Conservation (phyloP, 176 grass and related monocot genomes). For the Cenchrus purpureus region DNA sequence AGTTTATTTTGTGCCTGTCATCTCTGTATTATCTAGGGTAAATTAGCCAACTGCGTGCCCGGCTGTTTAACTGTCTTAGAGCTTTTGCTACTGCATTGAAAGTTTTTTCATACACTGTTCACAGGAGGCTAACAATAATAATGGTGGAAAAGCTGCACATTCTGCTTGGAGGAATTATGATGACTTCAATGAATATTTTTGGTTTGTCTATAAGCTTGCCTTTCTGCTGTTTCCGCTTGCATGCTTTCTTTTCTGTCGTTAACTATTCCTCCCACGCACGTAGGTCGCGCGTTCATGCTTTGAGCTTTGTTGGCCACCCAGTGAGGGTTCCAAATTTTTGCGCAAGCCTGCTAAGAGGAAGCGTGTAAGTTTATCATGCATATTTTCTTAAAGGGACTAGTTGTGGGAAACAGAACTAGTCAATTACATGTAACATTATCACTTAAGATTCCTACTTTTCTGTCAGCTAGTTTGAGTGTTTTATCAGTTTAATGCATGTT, state of each 20-base stretch:
- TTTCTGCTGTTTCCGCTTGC: slow-evolving; percentile 30
- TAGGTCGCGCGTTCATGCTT: slow-evolving; percentile 83
- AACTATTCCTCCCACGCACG: slow-evolving; percentile 28
- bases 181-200: slow-evolving; percentile 99
- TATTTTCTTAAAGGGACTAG: background rate
- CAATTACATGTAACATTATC: background rate
- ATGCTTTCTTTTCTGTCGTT: background rate
- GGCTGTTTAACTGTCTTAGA: background rate
- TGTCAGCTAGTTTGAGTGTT: background rate
- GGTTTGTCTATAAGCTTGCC: slow-evolving; percentile 47
- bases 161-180: slow-evolving; percentile 98
- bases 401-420: background rate
- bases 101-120: slow-evolving; percentile 36
- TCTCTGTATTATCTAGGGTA: background rate
- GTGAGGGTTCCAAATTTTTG: slow-evolving; percentile 70
- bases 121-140: slow-evolving; percentile 86
- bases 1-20: background rate
- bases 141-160: slow-evolving; percentile 80
- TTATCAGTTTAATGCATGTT: background rate
- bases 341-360: slow-evolving; percentile 73
- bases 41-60: slow-evolving; percentile 4
- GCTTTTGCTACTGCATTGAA: slow-evolving; percentile 26
- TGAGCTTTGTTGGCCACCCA: slow-evolving; percentile 74
- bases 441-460: slow-evolving; percentile 3
- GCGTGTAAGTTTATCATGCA: slow-evolving; percentile 64